Evolutionary conservation across 108 stramenopile species (phyloP).

Genomic region (Nitzschia sp.): DNA sequence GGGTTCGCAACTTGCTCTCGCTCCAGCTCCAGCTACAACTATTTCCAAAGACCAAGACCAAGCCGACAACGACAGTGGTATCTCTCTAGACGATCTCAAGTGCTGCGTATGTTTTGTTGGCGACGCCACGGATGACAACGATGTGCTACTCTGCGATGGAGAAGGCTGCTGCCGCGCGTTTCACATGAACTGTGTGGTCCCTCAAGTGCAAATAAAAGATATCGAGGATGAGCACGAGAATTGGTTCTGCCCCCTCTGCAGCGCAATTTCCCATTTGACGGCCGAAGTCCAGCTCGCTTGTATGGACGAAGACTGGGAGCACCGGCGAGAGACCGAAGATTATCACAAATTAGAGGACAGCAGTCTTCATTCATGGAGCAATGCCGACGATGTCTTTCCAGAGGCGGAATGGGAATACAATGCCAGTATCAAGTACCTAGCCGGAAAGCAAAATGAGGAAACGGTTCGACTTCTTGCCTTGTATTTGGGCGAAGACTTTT

Average conservation of each 20-base stretch:
- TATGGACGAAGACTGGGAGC: conserved; percentile 39
- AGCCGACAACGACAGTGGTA: conserved; percentile 51
- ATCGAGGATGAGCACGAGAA: conserved; percentile 57
- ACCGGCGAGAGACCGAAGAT: neutral
- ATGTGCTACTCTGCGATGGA: conserved; percentile 50
- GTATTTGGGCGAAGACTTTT: conserved; percentile 42
- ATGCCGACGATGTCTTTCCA: conserved; percentile 76
- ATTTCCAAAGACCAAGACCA: conserved; percentile 23
- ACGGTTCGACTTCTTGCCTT: conserved; percentile 41
- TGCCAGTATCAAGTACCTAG: conserved; percentile 48
- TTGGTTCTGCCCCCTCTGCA: conserved; percentile 87
- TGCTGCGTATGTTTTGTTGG: conserved; percentile 71
- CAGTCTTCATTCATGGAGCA: conserved; percentile 56
- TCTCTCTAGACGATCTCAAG: conserved; percentile 67
- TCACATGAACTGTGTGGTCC: conserved; percentile 80
- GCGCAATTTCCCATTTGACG: conserved; percentile 39
- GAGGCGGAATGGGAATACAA: conserved; percentile 60
- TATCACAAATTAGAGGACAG: conserved; percentile 11
- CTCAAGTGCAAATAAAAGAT: conserved; percentile 50
- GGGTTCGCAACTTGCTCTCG: no score
- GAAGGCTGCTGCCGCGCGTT: conserved; percentile 74
- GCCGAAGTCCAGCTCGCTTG: conserved; percentile 59
- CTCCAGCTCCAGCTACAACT: no score
- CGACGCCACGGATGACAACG: conserved; percentile 53
- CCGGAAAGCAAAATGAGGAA: conserved; percentile 56